Conservation (phyloP, 1,284 basidiomycete genomes). For the Apiotrichum akiyoshidainum region DNA sequence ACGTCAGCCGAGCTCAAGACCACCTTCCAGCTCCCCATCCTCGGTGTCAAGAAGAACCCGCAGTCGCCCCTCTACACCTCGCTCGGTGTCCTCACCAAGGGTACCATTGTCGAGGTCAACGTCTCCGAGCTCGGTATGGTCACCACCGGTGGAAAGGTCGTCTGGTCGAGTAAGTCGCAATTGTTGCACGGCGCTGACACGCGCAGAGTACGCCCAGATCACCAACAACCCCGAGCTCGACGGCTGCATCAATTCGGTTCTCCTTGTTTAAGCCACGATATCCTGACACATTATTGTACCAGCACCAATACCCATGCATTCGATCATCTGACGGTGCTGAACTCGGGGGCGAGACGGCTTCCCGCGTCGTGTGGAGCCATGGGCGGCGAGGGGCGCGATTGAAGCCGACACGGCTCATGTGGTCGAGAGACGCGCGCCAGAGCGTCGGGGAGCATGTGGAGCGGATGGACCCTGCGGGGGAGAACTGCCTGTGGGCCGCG, state of each 20-base stretch:
- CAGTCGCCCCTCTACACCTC: conserved; percentile 95
- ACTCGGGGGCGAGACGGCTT: too few species aligned
- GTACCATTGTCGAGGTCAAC: conserved; percentile 97
- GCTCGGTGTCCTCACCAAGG: conserved; percentile 92
- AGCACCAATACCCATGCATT: conserved; percentile 18
- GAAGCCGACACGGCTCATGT: too few species aligned
- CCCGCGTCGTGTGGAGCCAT: too few species aligned
- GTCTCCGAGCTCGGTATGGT: conserved; percentile 97
- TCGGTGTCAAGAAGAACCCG: conserved; percentile 99
- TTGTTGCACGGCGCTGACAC: conserved; percentile 55
- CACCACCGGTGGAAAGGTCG: conserved; percentile 92
- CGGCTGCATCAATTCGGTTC: conserved; percentile 91
- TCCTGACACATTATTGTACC: conserved; percentile 12
- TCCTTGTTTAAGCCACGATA: conserved; percentile 53
- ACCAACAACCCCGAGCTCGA: conserved; percentile 96
- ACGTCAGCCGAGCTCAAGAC: conserved; percentile 85
- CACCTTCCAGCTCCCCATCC: conserved; percentile 96
- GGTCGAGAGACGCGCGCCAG: too few species aligned
- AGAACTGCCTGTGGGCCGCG: too few species aligned
- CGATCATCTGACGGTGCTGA: not conserved
- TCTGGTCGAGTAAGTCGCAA: conserved; percentile 56
- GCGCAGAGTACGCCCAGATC: conserved; percentile 86
- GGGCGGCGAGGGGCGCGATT: too few species aligned
- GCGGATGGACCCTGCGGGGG: too few species aligned
- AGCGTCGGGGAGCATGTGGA: too few species aligned